These are phyloP conservation scores for Solanum verrucosum DNA, from an alignment of 257 asterid species.

Conservation along the genomic window DNA sequence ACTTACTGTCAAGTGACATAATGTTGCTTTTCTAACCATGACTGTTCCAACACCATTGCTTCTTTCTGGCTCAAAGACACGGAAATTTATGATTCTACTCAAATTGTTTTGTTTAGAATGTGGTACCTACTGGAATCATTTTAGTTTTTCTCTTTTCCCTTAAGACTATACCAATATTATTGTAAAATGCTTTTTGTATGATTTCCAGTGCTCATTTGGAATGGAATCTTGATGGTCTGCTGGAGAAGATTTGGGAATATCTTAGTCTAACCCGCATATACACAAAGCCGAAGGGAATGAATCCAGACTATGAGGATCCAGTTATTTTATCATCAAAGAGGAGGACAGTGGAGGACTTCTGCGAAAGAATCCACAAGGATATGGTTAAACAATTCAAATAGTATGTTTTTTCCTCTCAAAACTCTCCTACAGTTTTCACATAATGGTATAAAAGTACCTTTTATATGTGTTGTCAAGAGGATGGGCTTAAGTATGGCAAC, in stretches of 20 bases:
- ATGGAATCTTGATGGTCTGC: slow-evolving; percentile 98
- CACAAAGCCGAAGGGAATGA: slow-evolving; percentile 98
- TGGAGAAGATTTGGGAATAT: slow-evolving; percentile 94
- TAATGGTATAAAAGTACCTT: background rate
- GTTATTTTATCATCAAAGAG: slow-evolving; percentile 90
- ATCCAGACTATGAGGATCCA: slow-evolving; percentile 98
- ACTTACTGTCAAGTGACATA: background rate
- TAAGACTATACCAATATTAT: background rate
- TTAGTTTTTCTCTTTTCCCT: background rate
- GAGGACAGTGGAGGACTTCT: slow-evolving; percentile 86
- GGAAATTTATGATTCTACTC: background rate
- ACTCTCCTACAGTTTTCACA: background rate
- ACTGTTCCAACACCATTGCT: background rate
- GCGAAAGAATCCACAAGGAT: slow-evolving; percentile 87
- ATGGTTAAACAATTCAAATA: slow-evolving; percentile 91
- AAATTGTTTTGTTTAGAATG: background rate
- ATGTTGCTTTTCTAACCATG: background rate
- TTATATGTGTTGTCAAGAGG: background rate
- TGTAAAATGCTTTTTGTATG: background rate
- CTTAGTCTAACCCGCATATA: slow-evolving; percentile 88
- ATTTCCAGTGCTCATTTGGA: slow-evolving; percentile 83
- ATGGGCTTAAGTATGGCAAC: background rate
- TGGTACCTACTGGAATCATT: background rate
- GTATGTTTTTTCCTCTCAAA: slow-evolving; percentile 30
- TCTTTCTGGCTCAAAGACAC: background rate